Evolutionary conservation across 305 asterid species (phyloP).

Genomic region (Fraxinus floribunda): DNA sequence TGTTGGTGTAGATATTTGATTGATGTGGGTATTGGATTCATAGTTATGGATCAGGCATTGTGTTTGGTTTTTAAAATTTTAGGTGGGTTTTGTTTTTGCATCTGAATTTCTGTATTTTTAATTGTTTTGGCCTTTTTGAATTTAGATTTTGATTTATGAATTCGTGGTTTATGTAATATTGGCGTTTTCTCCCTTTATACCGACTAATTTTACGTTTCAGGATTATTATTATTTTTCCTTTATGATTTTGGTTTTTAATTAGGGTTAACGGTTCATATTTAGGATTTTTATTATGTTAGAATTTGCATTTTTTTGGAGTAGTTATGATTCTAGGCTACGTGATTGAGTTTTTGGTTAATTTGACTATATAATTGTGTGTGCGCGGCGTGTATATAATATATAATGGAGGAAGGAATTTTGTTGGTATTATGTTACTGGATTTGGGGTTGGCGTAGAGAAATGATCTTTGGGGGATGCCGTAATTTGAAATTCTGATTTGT

Average conservation of each 20-base stretch:
- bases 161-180: background rate
- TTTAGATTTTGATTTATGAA: background rate
- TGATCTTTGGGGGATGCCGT: background rate
- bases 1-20: constrained; percentile 27
- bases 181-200: background rate
- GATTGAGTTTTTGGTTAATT: background rate
- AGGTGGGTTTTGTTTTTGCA: background rate
- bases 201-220: background rate
- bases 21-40: constrained; percentile 21
- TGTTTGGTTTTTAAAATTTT: constrained; percentile 1
- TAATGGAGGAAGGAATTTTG: background rate
- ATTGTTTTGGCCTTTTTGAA: background rate
- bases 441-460: background rate
- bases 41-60: constrained; percentile 27
- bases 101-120: background rate
- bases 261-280: background rate
- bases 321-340: background rate
- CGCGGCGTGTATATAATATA: background rate
- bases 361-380: background rate
- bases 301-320: background rate
- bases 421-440: background rate
- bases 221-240: background rate
- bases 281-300: background rate
- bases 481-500: background rate
- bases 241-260: background rate